Evolutionary conservation across 2,329 filamentous ascomycete species (phyloP), one percentile per base, ranked within the genome.

Genomic region (Penicillium hordei): DNA sequence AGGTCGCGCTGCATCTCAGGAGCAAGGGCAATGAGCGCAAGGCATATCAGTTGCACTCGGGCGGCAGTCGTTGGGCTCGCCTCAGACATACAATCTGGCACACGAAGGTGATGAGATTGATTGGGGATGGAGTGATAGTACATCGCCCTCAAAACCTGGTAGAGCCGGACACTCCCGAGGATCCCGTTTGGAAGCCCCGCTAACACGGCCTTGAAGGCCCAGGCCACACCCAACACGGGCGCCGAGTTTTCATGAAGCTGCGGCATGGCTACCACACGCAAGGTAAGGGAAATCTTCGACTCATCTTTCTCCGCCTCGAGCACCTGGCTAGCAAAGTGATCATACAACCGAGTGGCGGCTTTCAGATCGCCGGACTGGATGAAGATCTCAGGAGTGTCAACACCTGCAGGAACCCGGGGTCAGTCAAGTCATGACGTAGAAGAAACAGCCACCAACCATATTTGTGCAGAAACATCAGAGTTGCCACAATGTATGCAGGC

Each of bases 401-500:
- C 29, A 66, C 72, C 59, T 60, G 33, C 52, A 58, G 45, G 54
- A 60, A 55, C 50, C 44, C 53, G 15, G 19, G 60, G 58, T 64
- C 39, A 58, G 52, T 21, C 12, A 48, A 23, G 43, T 25, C 38
- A 58, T 57, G 44, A 60, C 33, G 45, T 55, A 48, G 17, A 48
- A 36, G 31, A 29, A 17, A 9, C 21, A n/a, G n/a, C 33, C 31
- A 57, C 60, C 19, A 43, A 67, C 62, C 56, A 52, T 54, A 58
- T 55, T 49, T 53, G 2, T 69, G 63, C 52, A 80, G 57, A 60
- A 75, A 77, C 21, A 65, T 62, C 13, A 72, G 66, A n/a, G 71
- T 73, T 29, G 76, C 75, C 34, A 76, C 77, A 57, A 80, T 73
- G 48, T 75, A 78, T n/a, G 72, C 72, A 2, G 78, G 78, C 17